Conservation (phyloP, 2,329 filamentous ascomycete species). For the Botrytis cinerea region DNA sequence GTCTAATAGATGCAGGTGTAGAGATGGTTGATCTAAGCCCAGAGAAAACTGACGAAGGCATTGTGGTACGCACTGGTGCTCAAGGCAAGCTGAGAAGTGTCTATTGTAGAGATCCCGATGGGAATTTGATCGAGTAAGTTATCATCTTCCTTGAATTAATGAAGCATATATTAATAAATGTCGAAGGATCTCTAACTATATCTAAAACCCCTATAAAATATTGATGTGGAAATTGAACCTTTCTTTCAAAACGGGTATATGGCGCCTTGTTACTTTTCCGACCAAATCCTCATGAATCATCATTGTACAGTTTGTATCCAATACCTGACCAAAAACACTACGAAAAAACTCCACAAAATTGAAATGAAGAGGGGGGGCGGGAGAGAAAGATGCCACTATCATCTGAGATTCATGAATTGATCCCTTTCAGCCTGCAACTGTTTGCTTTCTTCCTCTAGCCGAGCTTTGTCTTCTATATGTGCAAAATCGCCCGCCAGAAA, state of each 20-base stretch:
- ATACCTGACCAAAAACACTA: neutral
- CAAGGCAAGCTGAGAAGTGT: conserved; percentile 56
- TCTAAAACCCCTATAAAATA: conserved; percentile 21
- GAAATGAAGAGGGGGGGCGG: neutral
- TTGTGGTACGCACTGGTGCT: conserved; percentile 59
- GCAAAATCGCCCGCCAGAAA: conserved; percentile 45
- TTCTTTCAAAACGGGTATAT: conserved; percentile 27
- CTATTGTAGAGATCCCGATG: conserved; percentile 63
- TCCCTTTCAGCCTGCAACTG: conserved; percentile 40
- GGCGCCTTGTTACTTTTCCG: conserved; percentile 21
- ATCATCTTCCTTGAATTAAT: neutral
- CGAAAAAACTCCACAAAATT: neutral
- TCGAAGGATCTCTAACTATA: conserved; percentile 31
- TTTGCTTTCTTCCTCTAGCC: conserved; percentile 44
- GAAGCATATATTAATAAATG: conserved; percentile 8
- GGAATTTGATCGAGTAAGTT: conserved; percentile 60
- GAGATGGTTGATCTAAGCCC: conserved; percentile 45
- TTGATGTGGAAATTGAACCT: neutral
- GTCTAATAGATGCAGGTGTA: conserved; percentile 48
- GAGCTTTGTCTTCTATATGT: conserved; percentile 47
- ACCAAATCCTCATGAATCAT: neutral
- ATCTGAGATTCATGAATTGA: conserved; percentile 27
- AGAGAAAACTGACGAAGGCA: conserved; percentile 46
- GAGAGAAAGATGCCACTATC: neutral
- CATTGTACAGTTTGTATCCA: neutral